Evolutionary conservation across 1,139 yeast species (phyloP).

Genomic region (Yamadazyma mexicana): DNA sequence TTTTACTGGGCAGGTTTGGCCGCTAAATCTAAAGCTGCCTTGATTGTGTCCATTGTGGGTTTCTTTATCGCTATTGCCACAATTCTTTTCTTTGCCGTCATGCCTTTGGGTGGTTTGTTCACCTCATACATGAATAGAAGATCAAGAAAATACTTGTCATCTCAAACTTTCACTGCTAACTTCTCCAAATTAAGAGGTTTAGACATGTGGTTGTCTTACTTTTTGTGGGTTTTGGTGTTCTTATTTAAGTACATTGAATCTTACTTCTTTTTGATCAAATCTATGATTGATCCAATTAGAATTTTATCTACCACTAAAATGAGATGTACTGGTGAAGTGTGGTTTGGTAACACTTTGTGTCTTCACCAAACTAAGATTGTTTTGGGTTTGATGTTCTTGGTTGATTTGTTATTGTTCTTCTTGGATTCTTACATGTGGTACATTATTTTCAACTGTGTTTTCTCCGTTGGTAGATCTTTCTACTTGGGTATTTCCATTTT

Average conservation of each 20-base stretch:
- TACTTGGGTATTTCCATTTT: slow-evolving; percentile 96
- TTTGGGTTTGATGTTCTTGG: slow-evolving; percentile 86
- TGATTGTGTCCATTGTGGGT: slow-evolving; percentile 80
- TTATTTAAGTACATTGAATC: slow-evolving; percentile 88
- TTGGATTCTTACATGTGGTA: slow-evolving; percentile 99
- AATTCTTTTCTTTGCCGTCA: slow-evolving; percentile 78
- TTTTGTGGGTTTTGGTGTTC: slow-evolving; percentile 86
- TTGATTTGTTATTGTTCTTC: slow-evolving; percentile 93
- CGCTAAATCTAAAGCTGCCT: slow-evolving; percentile 71
- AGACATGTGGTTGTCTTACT: slow-evolving; percentile 96
- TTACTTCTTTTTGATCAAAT: slow-evolving; percentile 86
- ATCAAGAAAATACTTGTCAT: slow-evolving; percentile 87
- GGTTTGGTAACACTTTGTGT: slow-evolving; percentile 79
- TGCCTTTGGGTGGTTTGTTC: slow-evolving; percentile 97
- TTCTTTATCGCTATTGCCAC: slow-evolving; percentile 89
- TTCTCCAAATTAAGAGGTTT: slow-evolving; percentile 78
- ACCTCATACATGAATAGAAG: slow-evolving; percentile 88
- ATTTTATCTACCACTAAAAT: slow-evolving; percentile 45
- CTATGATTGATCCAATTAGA: slow-evolving; percentile 94
- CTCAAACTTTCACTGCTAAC: slow-evolving; percentile 95
- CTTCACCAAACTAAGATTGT: slow-evolving; percentile 83
- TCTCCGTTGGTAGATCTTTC: slow-evolving; percentile 96
- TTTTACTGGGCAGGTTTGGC: slow-evolving; percentile 79
- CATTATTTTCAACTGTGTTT: slow-evolving; percentile 89
- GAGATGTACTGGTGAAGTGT: slow-evolving; percentile 78